These are phyloP conservation scores for Pichia cabralensis DNA, from an alignment of 805 yeast species.

Conservation along the genomic window DNA sequence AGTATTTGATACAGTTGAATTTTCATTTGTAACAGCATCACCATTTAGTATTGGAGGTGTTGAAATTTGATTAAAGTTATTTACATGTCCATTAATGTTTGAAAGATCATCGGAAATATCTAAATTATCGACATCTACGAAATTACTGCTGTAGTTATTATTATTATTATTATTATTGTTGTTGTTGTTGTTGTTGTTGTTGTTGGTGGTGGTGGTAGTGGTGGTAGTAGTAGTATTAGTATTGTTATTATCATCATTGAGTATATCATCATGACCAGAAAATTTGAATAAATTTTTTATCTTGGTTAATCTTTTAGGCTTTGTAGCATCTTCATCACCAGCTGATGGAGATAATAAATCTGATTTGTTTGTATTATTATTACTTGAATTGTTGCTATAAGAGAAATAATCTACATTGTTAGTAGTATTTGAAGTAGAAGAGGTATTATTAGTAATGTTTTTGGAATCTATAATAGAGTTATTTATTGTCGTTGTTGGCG, in stretches of 20 bases:
- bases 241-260: background rate
- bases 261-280: constrained; percentile 9
- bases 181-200: no score
- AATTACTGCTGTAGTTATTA: no score
- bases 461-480: background rate
- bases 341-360: background rate
- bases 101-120: no score
- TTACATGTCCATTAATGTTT: no score
- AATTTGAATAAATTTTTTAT: constrained; percentile 23
- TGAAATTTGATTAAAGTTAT: background rate
- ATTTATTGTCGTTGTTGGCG: constrained; percentile 2
- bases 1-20: background rate
- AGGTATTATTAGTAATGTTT: background rate
- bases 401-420: background rate
- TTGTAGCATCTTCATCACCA: constrained; percentile 1
- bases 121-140: no score
- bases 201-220: constrained; percentile 1
- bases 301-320: constrained; percentile 18
- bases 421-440: background rate
- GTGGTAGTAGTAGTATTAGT: background rate
- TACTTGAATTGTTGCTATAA: background rate
- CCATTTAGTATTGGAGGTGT: background rate
- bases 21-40: background rate
- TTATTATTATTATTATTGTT: background rate
- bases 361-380: background rate